Evolutionary conservation across 345 rosid genomes (phyloP).

Genomic region (Fremontodendron californicum): DNA sequence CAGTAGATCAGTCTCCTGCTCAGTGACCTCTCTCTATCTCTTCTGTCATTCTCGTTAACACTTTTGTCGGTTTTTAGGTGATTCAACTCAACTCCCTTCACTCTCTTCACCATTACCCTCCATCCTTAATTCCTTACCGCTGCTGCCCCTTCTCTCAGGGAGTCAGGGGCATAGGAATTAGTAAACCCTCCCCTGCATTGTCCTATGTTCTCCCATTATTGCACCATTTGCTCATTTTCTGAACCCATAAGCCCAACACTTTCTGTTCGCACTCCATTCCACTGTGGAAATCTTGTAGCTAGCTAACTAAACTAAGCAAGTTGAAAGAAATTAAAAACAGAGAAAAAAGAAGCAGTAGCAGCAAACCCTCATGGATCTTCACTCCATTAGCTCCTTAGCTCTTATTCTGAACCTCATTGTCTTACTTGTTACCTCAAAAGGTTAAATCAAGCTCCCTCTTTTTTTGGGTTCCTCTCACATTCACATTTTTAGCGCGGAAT

Average conservation of each 20-base stretch:
- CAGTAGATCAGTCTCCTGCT: too few relatives aligned
- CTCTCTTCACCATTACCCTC: neutral
- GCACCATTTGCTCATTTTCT: neutral
- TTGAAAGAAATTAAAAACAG: constrained; percentile 11
- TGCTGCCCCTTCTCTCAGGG: too few relatives aligned
- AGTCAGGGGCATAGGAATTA: too few relatives aligned
- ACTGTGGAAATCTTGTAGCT: neutral
- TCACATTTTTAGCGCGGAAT: too few relatives aligned
- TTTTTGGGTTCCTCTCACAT: too few relatives aligned
- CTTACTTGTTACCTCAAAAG: too few relatives aligned
- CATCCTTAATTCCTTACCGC: neutral
- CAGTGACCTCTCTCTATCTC: neutral
- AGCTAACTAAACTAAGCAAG: neutral
- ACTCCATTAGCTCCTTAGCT: neutral
- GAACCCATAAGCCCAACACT: neutral
- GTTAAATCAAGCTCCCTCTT: too few relatives aligned
- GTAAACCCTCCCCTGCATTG: too few relatives aligned
- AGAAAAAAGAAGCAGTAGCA: neutral
- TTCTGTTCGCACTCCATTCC: neutral
- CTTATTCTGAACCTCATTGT: constrained; percentile 25
- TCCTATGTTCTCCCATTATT: too few relatives aligned
- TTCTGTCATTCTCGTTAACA: constrained; percentile 2
- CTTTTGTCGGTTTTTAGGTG: neutral
- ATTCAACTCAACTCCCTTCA: too few relatives aligned
- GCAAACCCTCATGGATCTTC: constrained; percentile 26